Evolutionary conservation across 2,329 filamentous ascomycete genomes (phyloP), one percentile per base, ranked within the genome.

Genomic region (Lizonia empirigonia): DNA sequence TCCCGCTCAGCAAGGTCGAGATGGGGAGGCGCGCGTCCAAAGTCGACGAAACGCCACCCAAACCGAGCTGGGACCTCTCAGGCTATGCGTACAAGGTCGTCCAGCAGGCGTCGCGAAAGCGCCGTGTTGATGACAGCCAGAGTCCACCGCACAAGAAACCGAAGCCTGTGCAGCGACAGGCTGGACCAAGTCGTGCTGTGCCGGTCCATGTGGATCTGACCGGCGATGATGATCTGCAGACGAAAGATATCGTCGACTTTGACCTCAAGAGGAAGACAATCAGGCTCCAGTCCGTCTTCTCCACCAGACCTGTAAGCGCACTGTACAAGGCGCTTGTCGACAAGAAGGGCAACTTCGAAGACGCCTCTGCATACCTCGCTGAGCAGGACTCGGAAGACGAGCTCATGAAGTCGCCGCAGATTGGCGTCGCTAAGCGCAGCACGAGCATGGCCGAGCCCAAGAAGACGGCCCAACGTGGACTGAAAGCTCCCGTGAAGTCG

Each of bases 1-100:
- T 89, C 58, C 82, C 81, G 53, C 82, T 84, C 3, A 81, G 83
- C 1, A 81, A 77, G 36, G 84, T 87, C 57, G 69, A 72, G 44
- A 61, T 57, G 46, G 50, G 49, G 15, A 60, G 59, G 9, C 51
- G 56, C 44, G 56, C 59, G 3, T 55, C 59, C 18, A 59, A 65
- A 7, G 63, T 72, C 5, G 65, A 68, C 15, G 70, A 73, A 44
- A 73, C 70, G 18, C 70, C 70, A 7, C 67, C 66, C 47, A 71
- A 72, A 49, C 58, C 58, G 6, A 51, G 53, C 2, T 67, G 63
- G 49, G 60, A 70, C 33, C 32, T 72, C 13, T 69, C 68, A 1
- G 35, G 49, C 23, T 73, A 57, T 38, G 44, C 53, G 1, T 69
- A 71, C 47, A 60, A 62, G 30, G 32, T 50, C 22, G 49, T 52